Percentiles rank a stretch among this genome's conserved stretches.
These are phyloP conservation scores for Ustilago tritici DNA, from an alignment of 1,284 basidiomycete species.

Conservation along the genomic window DNA sequence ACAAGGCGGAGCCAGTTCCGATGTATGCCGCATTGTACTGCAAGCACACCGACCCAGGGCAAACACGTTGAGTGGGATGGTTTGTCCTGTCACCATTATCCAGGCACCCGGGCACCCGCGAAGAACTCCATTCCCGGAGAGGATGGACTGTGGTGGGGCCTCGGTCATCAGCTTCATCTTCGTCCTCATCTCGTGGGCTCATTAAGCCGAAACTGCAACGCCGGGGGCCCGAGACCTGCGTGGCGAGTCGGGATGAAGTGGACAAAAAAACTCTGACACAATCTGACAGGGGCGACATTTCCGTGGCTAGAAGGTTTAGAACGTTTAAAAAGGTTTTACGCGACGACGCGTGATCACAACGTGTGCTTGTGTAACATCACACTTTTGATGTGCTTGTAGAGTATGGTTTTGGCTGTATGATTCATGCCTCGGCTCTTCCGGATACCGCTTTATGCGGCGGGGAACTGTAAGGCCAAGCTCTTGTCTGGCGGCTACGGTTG, in stretches of 20 bases:
- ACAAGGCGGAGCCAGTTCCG: background rate
- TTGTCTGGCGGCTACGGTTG: background rate
- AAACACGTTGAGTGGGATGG: background rate
- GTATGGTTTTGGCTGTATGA: background rate
- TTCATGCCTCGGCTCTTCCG: background rate
- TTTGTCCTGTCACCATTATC: background rate
- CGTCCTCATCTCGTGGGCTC: background rate
- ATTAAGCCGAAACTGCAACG: background rate
- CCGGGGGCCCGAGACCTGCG: background rate
- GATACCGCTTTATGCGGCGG: background rate
- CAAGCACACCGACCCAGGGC: background rate
- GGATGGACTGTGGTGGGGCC: background rate
- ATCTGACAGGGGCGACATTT: background rate
- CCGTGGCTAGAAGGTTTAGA: background rate
- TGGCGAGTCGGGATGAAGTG: background rate
- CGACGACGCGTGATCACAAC: conserved; percentile 12
- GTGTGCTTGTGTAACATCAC: conserved; percentile 11
- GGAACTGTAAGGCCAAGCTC: background rate
- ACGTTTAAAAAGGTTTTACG: background rate
- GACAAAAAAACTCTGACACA: background rate
- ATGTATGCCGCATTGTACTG: background rate
- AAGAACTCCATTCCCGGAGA: conserved; percentile 1
- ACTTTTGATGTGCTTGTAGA: background rate
- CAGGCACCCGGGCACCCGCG: background rate
- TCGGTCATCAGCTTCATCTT: background rate